Evolutionary conservation across 2,329 filamentous ascomycete species (phyloP).

Genomic region (Bipolaris oryzae): DNA sequence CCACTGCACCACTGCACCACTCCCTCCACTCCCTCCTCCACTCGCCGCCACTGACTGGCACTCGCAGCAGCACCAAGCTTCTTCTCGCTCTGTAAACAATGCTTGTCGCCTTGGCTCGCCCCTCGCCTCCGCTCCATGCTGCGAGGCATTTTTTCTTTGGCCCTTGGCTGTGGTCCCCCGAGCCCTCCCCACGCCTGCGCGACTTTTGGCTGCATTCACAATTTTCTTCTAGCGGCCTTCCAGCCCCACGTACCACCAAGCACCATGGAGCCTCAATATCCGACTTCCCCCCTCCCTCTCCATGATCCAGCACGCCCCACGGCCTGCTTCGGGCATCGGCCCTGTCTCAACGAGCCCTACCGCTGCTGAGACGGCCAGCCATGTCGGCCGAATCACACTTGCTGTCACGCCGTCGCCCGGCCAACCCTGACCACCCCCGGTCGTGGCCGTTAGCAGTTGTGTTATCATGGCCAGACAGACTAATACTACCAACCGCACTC

Average conservation of each 20-base stretch:
- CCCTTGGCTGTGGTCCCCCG: not conserved
- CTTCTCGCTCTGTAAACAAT: conserved; percentile 5
- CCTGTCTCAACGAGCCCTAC: conserved; percentile 20
- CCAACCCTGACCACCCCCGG: conserved; percentile 20
- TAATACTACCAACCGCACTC: conserved; percentile 2
- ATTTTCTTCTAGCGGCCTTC: conserved; percentile 26
- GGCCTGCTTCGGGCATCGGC: conserved; percentile 12
- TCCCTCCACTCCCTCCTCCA: too few species aligned
- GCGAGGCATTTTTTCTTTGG: conserved; percentile 17
- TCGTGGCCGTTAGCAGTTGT: conserved; percentile 14
- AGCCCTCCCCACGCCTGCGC: conserved; percentile 19
- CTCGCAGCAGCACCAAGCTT: conserved; percentile 11
- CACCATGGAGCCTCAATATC: conserved; percentile 4
- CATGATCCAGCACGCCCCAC: conserved; percentile 22
- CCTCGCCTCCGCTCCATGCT: not conserved
- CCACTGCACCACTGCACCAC: too few species aligned
- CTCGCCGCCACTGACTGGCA: not conserved
- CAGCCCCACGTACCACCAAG: conserved; percentile 20
- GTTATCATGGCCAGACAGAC: conserved; percentile 19
- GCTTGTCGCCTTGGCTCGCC: conserved; percentile 13
- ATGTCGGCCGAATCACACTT: conserved; percentile 22
- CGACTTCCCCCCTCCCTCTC: conserved; percentile 12
- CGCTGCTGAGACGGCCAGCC: conserved; percentile 8
- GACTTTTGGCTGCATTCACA: conserved; percentile 20
- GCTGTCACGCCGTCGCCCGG: conserved; percentile 19